Conservation (phyloP, 1,284 basidiomycete genomes). For the Vanrija pseudolonga region DNA sequence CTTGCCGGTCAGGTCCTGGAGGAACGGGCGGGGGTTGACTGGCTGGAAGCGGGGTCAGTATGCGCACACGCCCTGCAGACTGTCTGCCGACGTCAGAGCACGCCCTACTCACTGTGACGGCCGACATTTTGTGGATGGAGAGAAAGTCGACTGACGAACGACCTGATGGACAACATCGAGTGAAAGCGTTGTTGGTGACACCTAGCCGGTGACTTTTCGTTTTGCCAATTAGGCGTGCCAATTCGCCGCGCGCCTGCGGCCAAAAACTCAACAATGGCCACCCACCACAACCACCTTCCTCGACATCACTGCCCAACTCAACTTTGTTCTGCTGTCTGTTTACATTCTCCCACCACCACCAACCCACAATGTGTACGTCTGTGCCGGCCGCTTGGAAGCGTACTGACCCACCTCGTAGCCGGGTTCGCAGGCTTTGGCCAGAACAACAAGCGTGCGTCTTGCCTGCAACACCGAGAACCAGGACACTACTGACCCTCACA, state of each 20-base stretch:
- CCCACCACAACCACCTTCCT: not conserved
- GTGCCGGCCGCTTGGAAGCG: too few relatives aligned
- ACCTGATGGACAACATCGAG: too few relatives aligned
- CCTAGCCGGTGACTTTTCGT: not conserved
- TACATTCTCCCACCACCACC: not conserved
- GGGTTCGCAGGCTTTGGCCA: slow-evolving; percentile 40
- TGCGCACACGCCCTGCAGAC: too few relatives aligned
- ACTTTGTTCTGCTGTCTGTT: not conserved
- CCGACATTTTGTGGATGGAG: slow-evolving; percentile 27
- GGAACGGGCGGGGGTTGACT: slow-evolving; percentile 98
- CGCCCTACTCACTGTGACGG: slow-evolving; percentile 35
- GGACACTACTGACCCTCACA: slow-evolving; percentile 8
- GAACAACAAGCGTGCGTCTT: slow-evolving; percentile 21
- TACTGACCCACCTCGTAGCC: slow-evolving; percentile 11
- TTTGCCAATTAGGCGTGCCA: not conserved
- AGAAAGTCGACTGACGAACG: too few relatives aligned
- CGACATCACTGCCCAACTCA: not conserved
- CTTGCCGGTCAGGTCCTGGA: slow-evolving; percentile 97
- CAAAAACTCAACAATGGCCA: not conserved
- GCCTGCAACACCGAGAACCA: not conserved
- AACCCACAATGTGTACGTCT: slow-evolving; percentile 6
- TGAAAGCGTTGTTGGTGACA: not conserved
- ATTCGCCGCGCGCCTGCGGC: too few relatives aligned
- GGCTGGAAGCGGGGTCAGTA: slow-evolving; percentile 52
- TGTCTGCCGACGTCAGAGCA: too few relatives aligned